Conservation (phyloP, 1,139 yeast species). For the Eremothecium gossypii region DNA sequence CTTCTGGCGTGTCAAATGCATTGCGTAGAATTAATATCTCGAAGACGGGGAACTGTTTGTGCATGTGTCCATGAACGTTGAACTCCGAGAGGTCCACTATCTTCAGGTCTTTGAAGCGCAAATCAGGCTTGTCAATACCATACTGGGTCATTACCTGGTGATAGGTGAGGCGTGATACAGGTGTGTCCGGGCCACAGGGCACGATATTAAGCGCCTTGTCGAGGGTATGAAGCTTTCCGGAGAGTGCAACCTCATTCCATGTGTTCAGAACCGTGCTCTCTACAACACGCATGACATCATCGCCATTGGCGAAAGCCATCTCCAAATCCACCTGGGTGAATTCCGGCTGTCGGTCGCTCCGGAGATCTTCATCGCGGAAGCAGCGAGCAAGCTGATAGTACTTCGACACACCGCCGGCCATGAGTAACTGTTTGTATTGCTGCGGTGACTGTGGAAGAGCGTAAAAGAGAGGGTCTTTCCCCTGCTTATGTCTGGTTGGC, state of each 20-base stretch:
- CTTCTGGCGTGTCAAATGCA: slow-evolving; percentile 33
- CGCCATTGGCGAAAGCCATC: slow-evolving; percentile 69
- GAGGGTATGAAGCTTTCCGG: slow-evolving; percentile 20
- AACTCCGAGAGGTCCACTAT: slow-evolving; percentile 41
- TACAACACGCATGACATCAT: slow-evolving; percentile 59
- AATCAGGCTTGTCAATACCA: slow-evolving; percentile 94
- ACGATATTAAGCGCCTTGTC: slow-evolving; percentile 18
- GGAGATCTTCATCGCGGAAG: slow-evolving; percentile 88
- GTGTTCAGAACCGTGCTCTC: slow-evolving; percentile 46
- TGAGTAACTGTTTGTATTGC: slow-evolving; percentile 85
- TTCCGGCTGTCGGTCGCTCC: slow-evolving; percentile 95
- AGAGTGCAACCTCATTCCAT: slow-evolving; percentile 38
- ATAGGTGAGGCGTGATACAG: slow-evolving; percentile 48
- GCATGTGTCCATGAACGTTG: slow-evolving; percentile 31
- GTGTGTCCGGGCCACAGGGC: slow-evolving; percentile 19
- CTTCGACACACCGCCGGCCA: slow-evolving; percentile 84
- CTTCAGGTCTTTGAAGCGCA: slow-evolving; percentile 48
- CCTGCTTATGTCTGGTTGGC: slow-evolving; percentile 52
- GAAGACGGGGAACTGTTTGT: slow-evolving; percentile 43
- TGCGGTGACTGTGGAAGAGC: slow-evolving; percentile 98
- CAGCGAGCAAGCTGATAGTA: slow-evolving; percentile 91
- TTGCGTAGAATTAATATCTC: slow-evolving; percentile 60
- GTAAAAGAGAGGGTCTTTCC: slow-evolving; percentile 45
- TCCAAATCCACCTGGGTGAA: slow-evolving; percentile 94
- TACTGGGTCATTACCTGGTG: slow-evolving; percentile 58